A percentile compares a stretch with the other conserved stretches of the same genome.
Conservation (phyloP, 2,329 filamentous ascomycete species). For the Amauroascus niger region DNA sequence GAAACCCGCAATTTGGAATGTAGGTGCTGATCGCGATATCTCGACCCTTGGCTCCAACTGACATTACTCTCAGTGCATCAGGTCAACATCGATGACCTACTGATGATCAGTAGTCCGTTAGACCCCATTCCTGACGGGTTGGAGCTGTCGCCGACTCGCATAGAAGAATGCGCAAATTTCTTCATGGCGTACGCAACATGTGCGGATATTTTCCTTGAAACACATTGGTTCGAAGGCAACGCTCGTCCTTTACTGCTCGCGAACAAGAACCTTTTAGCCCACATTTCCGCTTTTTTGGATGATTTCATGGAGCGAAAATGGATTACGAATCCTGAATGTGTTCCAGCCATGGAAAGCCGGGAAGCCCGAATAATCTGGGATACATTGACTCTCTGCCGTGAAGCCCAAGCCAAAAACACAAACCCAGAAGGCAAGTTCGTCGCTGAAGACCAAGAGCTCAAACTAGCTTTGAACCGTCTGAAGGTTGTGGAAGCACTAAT, state of each 20-base stretch:
- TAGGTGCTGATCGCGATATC: neutral
- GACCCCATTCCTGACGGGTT: conserved; percentile 47
- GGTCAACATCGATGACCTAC: conserved; percentile 65
- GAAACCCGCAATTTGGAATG: conserved; percentile 13
- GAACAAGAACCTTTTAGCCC: conserved; percentile 52
- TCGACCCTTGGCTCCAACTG: neutral
- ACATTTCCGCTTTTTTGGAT: conserved; percentile 56
- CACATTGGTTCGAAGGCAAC: conserved; percentile 63
- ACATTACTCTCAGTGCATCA: conserved; percentile 43
- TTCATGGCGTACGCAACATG: conserved; percentile 68
- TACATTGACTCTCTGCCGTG: conserved; percentile 46
- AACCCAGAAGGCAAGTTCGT: conserved; percentile 26
- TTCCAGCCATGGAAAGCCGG: conserved; percentile 40
- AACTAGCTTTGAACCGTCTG: conserved; percentile 60
- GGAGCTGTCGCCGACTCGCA: conserved; percentile 37
- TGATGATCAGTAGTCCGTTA: conserved; percentile 52
- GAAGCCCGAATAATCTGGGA: conserved; percentile 54
- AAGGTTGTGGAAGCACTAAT: conserved; percentile 67
- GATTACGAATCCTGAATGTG: conserved; percentile 29
- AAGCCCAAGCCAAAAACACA: conserved; percentile 24
- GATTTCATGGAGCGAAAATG: conserved; percentile 34
- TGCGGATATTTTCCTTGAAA: conserved; percentile 69
- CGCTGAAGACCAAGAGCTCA: conserved; percentile 47
- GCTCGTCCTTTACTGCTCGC: conserved; percentile 45
- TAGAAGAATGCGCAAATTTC: conserved; percentile 60